phyloP scores from a whole-genome alignment of 2,329 filamentous ascomycete genomes.

The Ceratocystis cacaofunesta region DNA sequence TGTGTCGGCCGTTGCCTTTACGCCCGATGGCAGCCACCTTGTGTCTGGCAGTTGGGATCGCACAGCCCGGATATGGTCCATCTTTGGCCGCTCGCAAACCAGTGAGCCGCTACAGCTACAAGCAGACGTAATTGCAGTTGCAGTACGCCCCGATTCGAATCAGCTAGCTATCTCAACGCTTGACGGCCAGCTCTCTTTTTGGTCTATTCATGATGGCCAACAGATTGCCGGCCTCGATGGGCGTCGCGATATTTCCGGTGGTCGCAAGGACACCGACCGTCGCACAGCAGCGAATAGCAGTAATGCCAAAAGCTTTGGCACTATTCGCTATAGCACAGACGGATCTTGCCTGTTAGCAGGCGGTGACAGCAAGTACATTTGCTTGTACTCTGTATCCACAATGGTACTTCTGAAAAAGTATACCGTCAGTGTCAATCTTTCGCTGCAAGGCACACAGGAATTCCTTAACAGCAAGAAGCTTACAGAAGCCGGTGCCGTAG shows the following conservation, averaged over 20 bases:
- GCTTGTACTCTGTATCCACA: conserved; percentile 85
- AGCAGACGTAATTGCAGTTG: conserved; percentile 75
- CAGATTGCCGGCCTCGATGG: conserved; percentile 80
- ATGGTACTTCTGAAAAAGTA: conserved; percentile 89
- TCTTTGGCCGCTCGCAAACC: conserved; percentile 86
- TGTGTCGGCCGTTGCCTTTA: conserved; percentile 75
- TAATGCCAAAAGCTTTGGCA: conserved; percentile 79
- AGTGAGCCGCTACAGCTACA: conserved; percentile 87
- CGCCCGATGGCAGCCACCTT: conserved; percentile 68
- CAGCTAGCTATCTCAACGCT: conserved; percentile 86
- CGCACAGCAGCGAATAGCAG: conserved; percentile 80
- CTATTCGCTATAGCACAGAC: conserved; percentile 81
- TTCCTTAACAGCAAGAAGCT: conserved; percentile 86
- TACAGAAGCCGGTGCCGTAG: conserved; percentile 76
- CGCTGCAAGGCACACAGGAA: conserved; percentile 87
- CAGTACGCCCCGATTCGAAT: conserved; percentile 76
- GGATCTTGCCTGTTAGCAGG: conserved; percentile 79
- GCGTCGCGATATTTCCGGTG: conserved; percentile 81
- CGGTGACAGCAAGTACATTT: conserved; percentile 97
- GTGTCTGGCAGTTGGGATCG: conserved; percentile 94
- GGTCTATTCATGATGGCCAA: conserved; percentile 75
- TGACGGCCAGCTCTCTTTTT: conserved; percentile 89
- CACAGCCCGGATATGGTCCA: conserved; percentile 89
- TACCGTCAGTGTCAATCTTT: conserved; percentile 91
- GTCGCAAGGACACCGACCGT: conserved; percentile 74